Evolutionary conservation across 345 rosid genomes (phyloP), one percentile per base, ranked within the genome.

Genomic region (Euphorbia tirucalli): DNA sequence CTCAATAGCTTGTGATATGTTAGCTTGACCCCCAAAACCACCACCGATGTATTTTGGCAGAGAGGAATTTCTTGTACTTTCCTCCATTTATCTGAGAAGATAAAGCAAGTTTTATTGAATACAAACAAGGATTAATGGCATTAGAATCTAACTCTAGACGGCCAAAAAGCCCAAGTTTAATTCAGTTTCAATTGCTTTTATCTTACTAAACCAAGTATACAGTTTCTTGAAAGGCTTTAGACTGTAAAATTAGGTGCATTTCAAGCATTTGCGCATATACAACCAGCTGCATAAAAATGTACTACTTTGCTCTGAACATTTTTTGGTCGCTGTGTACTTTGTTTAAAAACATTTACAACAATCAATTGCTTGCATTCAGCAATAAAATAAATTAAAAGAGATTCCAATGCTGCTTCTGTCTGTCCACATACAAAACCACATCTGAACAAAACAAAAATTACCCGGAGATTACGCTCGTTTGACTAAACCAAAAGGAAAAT

Each of bases 21-120:
- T 64, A 21, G 48, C 57, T 65, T 71, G 76, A 32, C 73, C 65
- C 50, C 67, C 77, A 50, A 70, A 69, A 58, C 66, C 50, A 28
- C 21, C 8, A 2, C 54, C 61, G 25, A 52, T 55, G 52, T 72
- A 61, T 39, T 73, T 57, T 5, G 28, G 2, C 0, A 60, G 25
- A 65, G 76, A 71, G 24, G 57, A 75, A 65, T 49, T 74, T 28
- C n/a, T 49, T 7, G 7, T 71, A 64, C 61, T 70, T 72, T 44
- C 75, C 65, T 70, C 62, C 46, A 72, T 52, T 22, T 65, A 52
- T 48, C 75, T 5, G n/a, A 11, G 41, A 71, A 43, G 28, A 59
- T 9, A 35, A 71, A 79, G 84, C 86, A 77, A 82, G 79, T 72
- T 81, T 81, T 46, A 80, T 70, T 59, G 56, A 70, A 48, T 48